These are phyloP conservation scores for Neopestalotiopsis sp. DNA, from an alignment of 2,329 filamentous ascomycete genomes.

Conservation along the genomic window DNA sequence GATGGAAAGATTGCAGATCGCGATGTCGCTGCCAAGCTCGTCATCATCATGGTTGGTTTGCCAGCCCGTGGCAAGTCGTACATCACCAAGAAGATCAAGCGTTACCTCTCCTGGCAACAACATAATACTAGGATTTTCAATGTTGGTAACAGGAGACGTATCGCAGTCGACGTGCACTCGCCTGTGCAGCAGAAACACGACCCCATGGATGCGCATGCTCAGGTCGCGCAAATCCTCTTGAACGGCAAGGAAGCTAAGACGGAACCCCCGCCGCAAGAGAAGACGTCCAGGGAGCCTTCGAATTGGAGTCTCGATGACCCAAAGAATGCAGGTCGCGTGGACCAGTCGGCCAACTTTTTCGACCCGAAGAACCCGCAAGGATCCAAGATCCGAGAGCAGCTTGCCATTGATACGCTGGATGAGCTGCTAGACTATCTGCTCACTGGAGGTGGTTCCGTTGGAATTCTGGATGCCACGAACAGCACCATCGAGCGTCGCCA, in stretches of 20 bases:
- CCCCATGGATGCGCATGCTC: constrained; percentile 50
- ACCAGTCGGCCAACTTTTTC: constrained; percentile 93
- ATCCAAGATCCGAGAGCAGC: constrained; percentile 83
- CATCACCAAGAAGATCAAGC: constrained; percentile 96
- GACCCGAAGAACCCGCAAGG: constrained; percentile 87
- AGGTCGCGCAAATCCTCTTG: constrained; percentile 62
- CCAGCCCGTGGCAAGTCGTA: constrained; percentile 97
- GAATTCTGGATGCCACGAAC: constrained; percentile 96
- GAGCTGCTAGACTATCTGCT: constrained; percentile 91
- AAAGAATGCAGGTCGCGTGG: constrained; percentile 55
- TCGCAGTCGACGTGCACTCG: constrained; percentile 66
- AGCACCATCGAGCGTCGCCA: constrained; percentile 88
- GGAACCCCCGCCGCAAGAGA: constrained; percentile 34
- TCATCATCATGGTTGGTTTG: constrained; percentile 97
- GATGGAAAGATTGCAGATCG: constrained; percentile 92
- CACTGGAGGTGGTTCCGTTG: constrained; percentile 81
- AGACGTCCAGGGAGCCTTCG: constrained; percentile 44
- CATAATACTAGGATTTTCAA: constrained; percentile 98
- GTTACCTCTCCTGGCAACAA: constrained; percentile 96
- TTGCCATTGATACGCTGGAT: constrained; percentile 89
- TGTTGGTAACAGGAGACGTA: constrained; percentile 86
- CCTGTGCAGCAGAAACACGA: constrained; percentile 40
- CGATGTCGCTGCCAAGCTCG: constrained; percentile 94
- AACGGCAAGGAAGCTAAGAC: constrained; percentile 49
- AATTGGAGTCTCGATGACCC: constrained; percentile 40